Conservation (phyloP, 2,329 filamentous ascomycete genomes). For the Epichloe sylvatica region DNA sequence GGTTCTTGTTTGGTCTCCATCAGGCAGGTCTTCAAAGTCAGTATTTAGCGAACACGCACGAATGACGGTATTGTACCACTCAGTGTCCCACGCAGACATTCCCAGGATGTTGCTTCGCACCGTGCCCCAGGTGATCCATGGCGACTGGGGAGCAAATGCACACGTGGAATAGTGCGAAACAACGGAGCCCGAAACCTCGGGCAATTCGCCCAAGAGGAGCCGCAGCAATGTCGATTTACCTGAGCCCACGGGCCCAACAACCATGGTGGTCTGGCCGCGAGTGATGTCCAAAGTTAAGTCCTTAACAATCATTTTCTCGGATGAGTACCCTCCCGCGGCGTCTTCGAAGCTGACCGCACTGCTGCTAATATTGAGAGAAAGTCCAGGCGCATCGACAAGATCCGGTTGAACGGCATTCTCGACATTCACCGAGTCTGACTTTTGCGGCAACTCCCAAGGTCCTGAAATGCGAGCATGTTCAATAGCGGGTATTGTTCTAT, state of each 20-base stretch:
- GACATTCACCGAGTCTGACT: neutral
- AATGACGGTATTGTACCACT: constrained; percentile 12
- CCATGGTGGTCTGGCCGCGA: constrained; percentile 10
- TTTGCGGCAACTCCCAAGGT: neutral
- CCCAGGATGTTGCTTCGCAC: constrained; percentile 14
- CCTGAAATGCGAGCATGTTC: neutral
- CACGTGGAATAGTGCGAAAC: constrained; percentile 5
- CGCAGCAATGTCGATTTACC: constrained; percentile 13
- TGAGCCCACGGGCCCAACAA: constrained; percentile 12
- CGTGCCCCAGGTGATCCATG: constrained; percentile 13
- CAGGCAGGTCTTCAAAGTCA: constrained; percentile 10
- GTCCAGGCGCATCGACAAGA: too few relatives aligned
- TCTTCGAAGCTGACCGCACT: constrained; percentile 1
- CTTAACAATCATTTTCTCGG: constrained; percentile 2
- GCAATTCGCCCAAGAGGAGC: constrained; percentile 12
- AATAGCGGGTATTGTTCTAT: neutral
- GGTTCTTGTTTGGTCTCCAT: constrained; percentile 12
- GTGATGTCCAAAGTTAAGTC: constrained; percentile 7
- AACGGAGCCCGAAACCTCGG: constrained; percentile 6
- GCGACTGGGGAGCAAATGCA: constrained; percentile 13
- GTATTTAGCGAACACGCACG: constrained; percentile 8
- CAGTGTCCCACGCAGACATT: constrained; percentile 7
- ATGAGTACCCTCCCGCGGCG: constrained; percentile 6
- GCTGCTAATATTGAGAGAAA: neutral
- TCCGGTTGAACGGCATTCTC: neutral